Evolutionary conservation across 352 stramenopile species (phyloP), one percentile per base, ranked within the genome.

Genomic region (Achlya hypogyna): DNA sequence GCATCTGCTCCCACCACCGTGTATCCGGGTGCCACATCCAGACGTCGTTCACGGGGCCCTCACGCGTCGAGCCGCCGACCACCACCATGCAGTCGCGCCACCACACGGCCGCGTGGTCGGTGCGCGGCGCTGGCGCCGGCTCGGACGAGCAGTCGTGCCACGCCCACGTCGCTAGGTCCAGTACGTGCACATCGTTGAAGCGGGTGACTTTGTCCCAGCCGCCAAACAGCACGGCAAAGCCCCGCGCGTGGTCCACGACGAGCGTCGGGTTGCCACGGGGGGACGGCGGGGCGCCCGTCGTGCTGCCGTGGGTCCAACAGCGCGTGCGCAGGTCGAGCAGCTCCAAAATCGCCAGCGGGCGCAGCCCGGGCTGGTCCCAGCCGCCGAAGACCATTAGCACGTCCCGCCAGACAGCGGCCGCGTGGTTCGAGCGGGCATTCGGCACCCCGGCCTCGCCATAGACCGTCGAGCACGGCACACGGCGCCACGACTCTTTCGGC

Each of bases 151-250:
- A 20, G 5, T 10, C 74, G 67, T 0, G 93, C 95, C 94, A 98
- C n/a, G 79, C 88, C 53, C 87, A 86, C 27, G 81, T 94, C 20
- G 54, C 70, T 16, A 88, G 96, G 71, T 98, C 84, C 20, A 98
- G 77, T 34, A 98, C 79, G 75, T 98, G 87, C 60, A 98, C 89
- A 74, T 98, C 95, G 74, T 98, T 98, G 12, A 98, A 81, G 53
- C 93, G 78, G 66, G 96, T 82, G 38, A 85, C 78, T 22, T 87
- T 86, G 67, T 96, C 81, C 94, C 94, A 98, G 53, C 96, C 94
- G 49, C 96, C 96, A 77, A 98, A 98, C 40, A 98, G 78, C 56
- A 98, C 95, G 52, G 98, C 73, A 62, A 88, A 75, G 25, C 85
- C 71, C 27, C 47, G 49, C 12, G 20, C 16, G 28, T 88, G 75